Evolutionary conservation across 2,329 filamentous ascomycete genomes (phyloP), one percentile per base, ranked within the genome.

Genomic region (Tolypocladium guangdongense): DNA sequence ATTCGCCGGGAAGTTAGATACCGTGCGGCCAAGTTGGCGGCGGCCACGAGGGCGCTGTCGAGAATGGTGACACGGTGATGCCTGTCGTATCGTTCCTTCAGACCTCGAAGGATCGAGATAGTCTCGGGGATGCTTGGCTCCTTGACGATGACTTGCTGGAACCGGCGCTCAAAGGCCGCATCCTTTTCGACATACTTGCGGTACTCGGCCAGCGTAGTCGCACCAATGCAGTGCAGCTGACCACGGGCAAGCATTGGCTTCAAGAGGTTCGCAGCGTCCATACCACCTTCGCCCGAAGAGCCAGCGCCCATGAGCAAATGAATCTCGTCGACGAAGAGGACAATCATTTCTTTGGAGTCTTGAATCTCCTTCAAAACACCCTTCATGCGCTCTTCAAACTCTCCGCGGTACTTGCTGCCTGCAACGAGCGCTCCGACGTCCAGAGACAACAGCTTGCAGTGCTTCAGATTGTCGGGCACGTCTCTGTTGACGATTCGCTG

Each of bases 321-420:
- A 60, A 99, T 99, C 71, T 99, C 93, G 71, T 99, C 93, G 60
- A 99, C 93, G 63, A 99, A 99, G 58, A 99, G 84, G 51, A 99
- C 87, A 66, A 99, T 96, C 77, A 91, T 96, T 54, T 97, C 92
- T 68, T 93, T 95, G 51, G 90, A 90, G 54, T 95, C 86, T 61
- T 91, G 82, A 55, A 99, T 96, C 74, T 99, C 93, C 71, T 97
- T 99, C 63, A 99, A 72, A 6, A 99, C 93, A 53, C 92, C 91
- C 80, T 99, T 99, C 91, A 99, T 97, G 62, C 93, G 84, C 77
- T 99, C 93, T 70, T 99, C 93, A 56, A 99, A 99, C 70, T 99
- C 93, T 74, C 93, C 93, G 50, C 93, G 86, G 75, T 95, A 99
- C 74, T 99, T 99, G 81, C 90, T 96, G 61, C 93, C 93, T 55